These are phyloP conservation scores for Bryopsis sp. DNA, from an alignment of 139 green algal species.

Conservation along the genomic window DNA sequence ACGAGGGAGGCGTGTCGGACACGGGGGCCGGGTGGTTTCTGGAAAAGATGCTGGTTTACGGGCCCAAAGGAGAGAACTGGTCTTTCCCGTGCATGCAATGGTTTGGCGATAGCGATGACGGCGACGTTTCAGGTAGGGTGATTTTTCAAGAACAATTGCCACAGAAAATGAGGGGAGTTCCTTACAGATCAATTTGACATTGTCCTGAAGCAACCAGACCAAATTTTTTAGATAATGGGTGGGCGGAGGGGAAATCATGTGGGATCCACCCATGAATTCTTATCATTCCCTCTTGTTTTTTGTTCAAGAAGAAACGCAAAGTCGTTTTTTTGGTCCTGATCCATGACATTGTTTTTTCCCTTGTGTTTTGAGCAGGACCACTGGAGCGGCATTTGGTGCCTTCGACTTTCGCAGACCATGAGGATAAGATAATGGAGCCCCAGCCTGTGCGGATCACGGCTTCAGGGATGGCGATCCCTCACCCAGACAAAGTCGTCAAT, in stretches of 20 bases:
- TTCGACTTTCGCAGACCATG: conserved; percentile 1
- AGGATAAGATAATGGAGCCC: not conserved
- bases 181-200: too few relatives aligned
- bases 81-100: conserved; percentile 77
- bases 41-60: conserved; percentile 40
- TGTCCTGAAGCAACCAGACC: too few relatives aligned
- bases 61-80: conserved; percentile 32
- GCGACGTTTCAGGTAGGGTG: conserved; percentile 35
- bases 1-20: conserved; percentile 20
- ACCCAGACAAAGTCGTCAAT: conserved; percentile 74
- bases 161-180: too few relatives aligned
- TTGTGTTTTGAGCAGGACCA: conserved; percentile 29
- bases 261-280: too few relatives aligned
- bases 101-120: conserved; percentile 67
- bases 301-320: not conserved
- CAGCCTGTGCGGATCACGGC: conserved; percentile 31
- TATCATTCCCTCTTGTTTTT: too few relatives aligned
- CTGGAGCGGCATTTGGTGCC: conserved; percentile 56
- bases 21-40: conserved; percentile 59
- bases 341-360: not conserved
- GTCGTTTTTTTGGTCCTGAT: conserved; percentile 12
- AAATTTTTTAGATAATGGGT: too few relatives aligned
- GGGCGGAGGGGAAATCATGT: too few relatives aligned
- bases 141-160: too few relatives aligned
- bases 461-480: conserved; percentile 62